Evolutionary conservation across 2,329 filamentous ascomycete genomes (phyloP).

Genomic region (Furcasterigmium sp.): DNA sequence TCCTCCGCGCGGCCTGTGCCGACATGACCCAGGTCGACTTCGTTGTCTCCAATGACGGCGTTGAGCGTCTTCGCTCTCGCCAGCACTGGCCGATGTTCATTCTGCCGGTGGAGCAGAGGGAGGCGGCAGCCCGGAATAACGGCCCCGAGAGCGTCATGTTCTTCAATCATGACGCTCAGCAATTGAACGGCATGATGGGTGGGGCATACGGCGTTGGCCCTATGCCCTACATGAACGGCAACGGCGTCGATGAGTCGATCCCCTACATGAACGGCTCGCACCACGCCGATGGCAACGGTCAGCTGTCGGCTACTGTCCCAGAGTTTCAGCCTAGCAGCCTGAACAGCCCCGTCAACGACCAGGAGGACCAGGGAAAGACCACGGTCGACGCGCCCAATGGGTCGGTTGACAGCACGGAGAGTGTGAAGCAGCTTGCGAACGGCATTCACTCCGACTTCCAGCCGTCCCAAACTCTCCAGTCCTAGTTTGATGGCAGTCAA

Average conservation of each 20-base stretch:
- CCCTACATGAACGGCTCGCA: constrained; percentile 21
- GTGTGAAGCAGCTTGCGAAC: constrained; percentile 13
- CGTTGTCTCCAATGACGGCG: constrained; percentile 66
- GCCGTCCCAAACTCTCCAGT: constrained; percentile 10
- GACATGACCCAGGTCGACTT: constrained; percentile 71
- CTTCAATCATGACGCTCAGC: constrained; percentile 16
- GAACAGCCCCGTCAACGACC: constrained; percentile 1
- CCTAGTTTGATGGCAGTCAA: constrained; percentile 11
- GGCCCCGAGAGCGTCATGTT: constrained; percentile 46
- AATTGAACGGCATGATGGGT: constrained; percentile 22
- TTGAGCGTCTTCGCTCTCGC: constrained; percentile 70
- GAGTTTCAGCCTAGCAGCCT: constrained; percentile 47
- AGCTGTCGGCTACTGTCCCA: constrained; percentile 57
- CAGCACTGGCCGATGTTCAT: constrained; percentile 80
- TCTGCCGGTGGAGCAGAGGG: constrained; percentile 64
- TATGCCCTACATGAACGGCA: constrained; percentile 22
- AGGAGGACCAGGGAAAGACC: neutral
- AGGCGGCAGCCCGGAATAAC: constrained; percentile 67
- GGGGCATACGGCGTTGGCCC: constrained; percentile 23
- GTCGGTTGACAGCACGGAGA: constrained; percentile 2
- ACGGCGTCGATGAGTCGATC: constrained; percentile 15
- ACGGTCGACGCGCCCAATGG: constrained; percentile 9
- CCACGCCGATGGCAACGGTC: constrained; percentile 31
- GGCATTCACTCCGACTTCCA: constrained; percentile 19
- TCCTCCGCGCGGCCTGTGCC: constrained; percentile 71